phyloP scores from a whole-genome alignment of 2,329 filamentous ascomycete genomes.

The Fusarium sp. region DNA sequence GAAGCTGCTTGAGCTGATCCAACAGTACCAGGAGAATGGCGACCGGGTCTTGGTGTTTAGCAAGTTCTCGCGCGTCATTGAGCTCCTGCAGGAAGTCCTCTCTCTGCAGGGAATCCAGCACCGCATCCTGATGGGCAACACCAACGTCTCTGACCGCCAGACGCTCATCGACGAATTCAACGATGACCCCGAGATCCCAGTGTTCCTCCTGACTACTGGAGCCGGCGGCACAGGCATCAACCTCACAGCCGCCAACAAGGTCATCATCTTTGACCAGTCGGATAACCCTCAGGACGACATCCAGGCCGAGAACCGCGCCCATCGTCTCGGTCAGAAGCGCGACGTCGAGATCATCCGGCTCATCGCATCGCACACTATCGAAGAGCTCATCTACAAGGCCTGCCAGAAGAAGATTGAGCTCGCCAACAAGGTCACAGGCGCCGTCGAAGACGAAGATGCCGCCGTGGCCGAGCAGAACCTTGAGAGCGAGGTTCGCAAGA shows the following conservation, averaged over 20 bases:
- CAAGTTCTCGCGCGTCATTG: slow-evolving; percentile 91
- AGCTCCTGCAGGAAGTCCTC: slow-evolving; percentile 88
- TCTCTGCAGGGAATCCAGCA: slow-evolving; percentile 79
- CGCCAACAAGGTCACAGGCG: slow-evolving; percentile 71
- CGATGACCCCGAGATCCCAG: slow-evolving; percentile 78
- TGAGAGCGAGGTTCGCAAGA: slow-evolving; percentile 58
- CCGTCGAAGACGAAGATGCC: slow-evolving; percentile 46
- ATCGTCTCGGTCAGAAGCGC: slow-evolving; percentile 90
- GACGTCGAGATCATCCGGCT: slow-evolving; percentile 92
- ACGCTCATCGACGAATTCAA: slow-evolving; percentile 90
- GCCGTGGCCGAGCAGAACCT: slow-evolving; percentile 50
- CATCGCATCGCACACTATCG: slow-evolving; percentile 84
- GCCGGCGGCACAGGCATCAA: slow-evolving; percentile 98
- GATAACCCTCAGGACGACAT: slow-evolving; percentile 98
- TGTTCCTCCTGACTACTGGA: slow-evolving; percentile 93
- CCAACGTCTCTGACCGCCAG: slow-evolving; percentile 85
- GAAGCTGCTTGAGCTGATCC: slow-evolving; percentile 80
- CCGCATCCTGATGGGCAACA: slow-evolving; percentile 87
- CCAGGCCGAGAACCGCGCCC: slow-evolving; percentile 97
- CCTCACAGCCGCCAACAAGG: slow-evolving; percentile 94
- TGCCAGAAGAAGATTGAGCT: slow-evolving; percentile 94
- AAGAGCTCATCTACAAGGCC: slow-evolving; percentile 91
- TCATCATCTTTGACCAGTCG: slow-evolving; percentile 96
- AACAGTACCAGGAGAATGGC: slow-evolving; percentile 79
- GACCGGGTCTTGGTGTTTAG: slow-evolving; percentile 93